These are phyloP conservation scores for Kregervanrija pseudodelftensis DNA, from an alignment of 805 yeast species.

Conservation along the genomic window DNA sequence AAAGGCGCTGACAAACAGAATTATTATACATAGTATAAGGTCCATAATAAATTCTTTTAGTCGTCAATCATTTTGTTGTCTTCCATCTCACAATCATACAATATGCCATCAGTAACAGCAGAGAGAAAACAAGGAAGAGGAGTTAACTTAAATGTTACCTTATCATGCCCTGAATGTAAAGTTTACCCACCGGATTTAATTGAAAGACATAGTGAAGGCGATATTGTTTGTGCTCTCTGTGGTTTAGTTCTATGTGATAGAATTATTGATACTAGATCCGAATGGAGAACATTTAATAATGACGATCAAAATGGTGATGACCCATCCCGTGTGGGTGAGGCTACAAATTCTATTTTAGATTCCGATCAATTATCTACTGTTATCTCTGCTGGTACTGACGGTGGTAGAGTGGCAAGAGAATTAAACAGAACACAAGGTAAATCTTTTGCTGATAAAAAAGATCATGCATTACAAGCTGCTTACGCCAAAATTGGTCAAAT, in stretches of 20 bases:
- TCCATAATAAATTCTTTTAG: too few relatives aligned
- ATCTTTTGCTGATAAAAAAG: constrained; percentile 79
- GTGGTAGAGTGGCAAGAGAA: constrained; percentile 81
- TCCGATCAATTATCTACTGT: constrained; percentile 88
- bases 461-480: constrained; percentile 81
- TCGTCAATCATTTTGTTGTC: too few relatives aligned
- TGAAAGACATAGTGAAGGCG: constrained; percentile 95
- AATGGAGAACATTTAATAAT: constrained; percentile 97
- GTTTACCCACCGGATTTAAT: constrained; percentile 92
- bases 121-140: constrained; percentile 33
- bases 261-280: constrained; percentile 91
- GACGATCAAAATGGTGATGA: constrained; percentile 98
- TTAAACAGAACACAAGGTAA: constrained; percentile 84
- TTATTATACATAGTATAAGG: too few relatives aligned
- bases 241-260: constrained; percentile 89
- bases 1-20: too few relatives aligned
- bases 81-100: too few relatives aligned
- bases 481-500: constrained; percentile 87
- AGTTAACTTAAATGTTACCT: constrained; percentile 79
- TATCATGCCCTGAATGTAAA: constrained; percentile 94
- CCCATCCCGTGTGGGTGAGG: constrained; percentile 99
- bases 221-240: constrained; percentile 96
- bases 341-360: constrained; percentile 85
- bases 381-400: constrained; percentile 82
- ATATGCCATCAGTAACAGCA: background rate